Conservation (phyloP, 164 flowering plant species). For the Houttuynia cordata region DNA sequence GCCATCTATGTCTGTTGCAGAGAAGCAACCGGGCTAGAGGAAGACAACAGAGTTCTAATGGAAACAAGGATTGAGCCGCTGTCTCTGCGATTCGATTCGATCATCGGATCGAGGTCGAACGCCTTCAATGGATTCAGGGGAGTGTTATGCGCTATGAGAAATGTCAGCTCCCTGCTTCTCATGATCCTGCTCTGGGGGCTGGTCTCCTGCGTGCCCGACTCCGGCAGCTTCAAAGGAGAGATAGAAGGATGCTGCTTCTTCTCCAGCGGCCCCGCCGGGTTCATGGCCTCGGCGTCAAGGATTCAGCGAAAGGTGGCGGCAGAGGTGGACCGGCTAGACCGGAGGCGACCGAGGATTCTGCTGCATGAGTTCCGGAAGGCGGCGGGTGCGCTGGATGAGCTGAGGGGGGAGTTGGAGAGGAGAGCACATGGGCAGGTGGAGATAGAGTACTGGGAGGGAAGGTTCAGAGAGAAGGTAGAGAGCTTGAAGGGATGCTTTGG, state of each 20-base stretch:
- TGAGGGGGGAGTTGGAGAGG: constrained; percentile 61
- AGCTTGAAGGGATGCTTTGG: constrained; percentile 53
- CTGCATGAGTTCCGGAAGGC: constrained; percentile 56
- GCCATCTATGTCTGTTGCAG: constrained; percentile 64
- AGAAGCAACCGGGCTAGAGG: constrained; percentile 74
- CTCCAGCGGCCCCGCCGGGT: constrained; percentile 58
- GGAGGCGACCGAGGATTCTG: constrained; percentile 43
- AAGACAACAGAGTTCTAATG: constrained; percentile 67
- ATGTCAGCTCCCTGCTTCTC: constrained; percentile 63
- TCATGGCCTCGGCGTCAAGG: constrained; percentile 58
- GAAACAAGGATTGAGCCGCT: constrained; percentile 59
- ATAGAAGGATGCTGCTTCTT: constrained; percentile 51
- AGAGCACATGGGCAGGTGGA: constrained; percentile 21
- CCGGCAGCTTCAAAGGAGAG: constrained; percentile 24
- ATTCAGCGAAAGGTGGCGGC: constrained; percentile 62
- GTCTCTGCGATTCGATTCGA: constrained; percentile 46
- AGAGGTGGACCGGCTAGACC: constrained; percentile 53
- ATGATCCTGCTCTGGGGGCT: constrained; percentile 70
- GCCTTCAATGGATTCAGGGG: constrained; percentile 85
- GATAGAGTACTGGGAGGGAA: constrained; percentile 39
- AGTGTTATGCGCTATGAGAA: constrained; percentile 80
- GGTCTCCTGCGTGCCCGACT: constrained; percentile 60
- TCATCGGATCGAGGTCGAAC: constrained; percentile 56
- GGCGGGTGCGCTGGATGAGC: constrained; percentile 55
- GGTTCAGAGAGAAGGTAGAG: constrained; percentile 53